A percentile compares a stretch with the other conserved stretches of the same genome.
Conservation (phyloP, 148 eudicot species). For the Oxyria digyna region DNA sequence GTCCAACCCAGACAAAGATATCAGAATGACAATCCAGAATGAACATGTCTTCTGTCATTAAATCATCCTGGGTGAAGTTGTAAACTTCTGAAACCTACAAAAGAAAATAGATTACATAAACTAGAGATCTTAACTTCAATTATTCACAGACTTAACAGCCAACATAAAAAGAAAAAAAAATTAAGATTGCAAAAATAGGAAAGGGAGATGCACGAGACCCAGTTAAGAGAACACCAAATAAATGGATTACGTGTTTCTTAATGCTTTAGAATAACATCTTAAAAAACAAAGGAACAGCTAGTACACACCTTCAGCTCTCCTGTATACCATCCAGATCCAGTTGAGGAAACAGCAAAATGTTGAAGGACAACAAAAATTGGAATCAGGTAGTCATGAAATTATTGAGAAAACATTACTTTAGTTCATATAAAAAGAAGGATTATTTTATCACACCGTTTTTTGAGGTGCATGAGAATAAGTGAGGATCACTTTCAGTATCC, state of each 20-base stretch:
- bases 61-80: constrained; percentile 88
- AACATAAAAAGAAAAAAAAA: neutral
- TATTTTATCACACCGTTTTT: constrained; percentile 36
- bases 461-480: constrained; percentile 70
- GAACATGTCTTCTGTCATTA: constrained; percentile 90
- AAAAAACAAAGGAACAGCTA: neutral
- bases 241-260: neutral
- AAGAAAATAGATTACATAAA: neutral
- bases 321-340: constrained; percentile 23
- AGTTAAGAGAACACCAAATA: neutral
- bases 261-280: neutral
- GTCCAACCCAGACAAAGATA: constrained; percentile 93
- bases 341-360: constrained; percentile 8
- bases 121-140: neutral
- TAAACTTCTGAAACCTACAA: constrained; percentile 75
- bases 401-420: neutral
- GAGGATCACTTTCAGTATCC: constrained; percentile 78
- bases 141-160: neutral
- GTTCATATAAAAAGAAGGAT: neutral
- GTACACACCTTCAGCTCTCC: constrained; percentile 72
- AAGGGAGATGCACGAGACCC: neutral
- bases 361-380: constrained; percentile 9
- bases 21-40: constrained; percentile 83
- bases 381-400: neutral
- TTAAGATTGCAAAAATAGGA: neutral